Conservation (phyloP, 306 rosid species). For the Acmispon strigosus region DNA sequence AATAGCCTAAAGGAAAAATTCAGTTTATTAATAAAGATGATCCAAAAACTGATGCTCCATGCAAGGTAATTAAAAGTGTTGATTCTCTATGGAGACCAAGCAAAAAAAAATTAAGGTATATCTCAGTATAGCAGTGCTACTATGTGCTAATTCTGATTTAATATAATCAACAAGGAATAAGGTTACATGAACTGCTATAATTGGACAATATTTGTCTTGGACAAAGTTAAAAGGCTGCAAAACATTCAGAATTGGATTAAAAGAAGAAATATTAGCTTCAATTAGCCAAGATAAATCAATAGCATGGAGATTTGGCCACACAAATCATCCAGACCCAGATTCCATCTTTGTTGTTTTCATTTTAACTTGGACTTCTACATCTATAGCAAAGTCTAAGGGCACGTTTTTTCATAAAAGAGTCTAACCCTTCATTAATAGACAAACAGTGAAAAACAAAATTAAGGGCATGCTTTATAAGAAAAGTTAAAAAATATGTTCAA, state of each 20-base stretch:
- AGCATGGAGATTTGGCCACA: constrained; percentile 27
- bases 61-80: constrained; percentile 21
- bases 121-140: not conserved
- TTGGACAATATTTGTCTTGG: not conserved
- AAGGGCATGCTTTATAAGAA: too few species aligned
- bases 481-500: too few species aligned
- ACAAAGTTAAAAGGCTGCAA: not conserved
- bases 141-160: not conserved
- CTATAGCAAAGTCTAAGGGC: too few species aligned
- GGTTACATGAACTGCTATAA: not conserved
- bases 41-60: constrained; percentile 23
- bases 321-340: constrained; percentile 23
- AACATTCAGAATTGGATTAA: not conserved
- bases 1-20: constrained; percentile 23
- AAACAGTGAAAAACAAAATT: too few species aligned
- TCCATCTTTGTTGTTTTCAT: constrained; percentile 27
- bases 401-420: too few species aligned
- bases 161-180: not conserved
- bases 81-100: constrained; percentile 54
- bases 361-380: constrained; percentile 21
- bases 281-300: constrained; percentile 40
- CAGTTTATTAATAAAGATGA: constrained; percentile 18
- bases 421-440: too few species aligned
- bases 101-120: constrained; percentile 59
- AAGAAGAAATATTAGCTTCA: constrained; percentile 53